Conservation (phyloP, 768 basidiomycete species). For the Hypsizygus marmoreus region DNA sequence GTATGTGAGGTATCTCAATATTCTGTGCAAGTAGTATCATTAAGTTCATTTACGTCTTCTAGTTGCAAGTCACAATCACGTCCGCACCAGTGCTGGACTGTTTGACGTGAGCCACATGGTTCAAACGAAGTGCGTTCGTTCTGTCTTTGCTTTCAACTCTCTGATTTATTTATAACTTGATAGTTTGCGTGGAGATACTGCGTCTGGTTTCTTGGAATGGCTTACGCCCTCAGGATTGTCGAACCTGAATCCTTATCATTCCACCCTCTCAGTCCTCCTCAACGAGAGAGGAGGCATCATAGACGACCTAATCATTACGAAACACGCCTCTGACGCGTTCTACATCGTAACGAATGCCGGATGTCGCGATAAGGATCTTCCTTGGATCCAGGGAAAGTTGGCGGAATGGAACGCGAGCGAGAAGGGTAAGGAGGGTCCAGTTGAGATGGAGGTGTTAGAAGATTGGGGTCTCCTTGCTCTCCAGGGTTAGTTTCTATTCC, state of each 20-base stretch:
- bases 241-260: slow-evolving; percentile 67
- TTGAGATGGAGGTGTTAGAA: slow-evolving; percentile 81
- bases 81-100: slow-evolving; percentile 78
- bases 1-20: slow-evolving; percentile 38
- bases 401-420: slow-evolving; percentile 76
- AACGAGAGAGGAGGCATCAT: slow-evolving; percentile 93
- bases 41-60: slow-evolving; percentile 2
- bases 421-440: slow-evolving; percentile 54
- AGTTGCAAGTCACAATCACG: slow-evolving; percentile 92
- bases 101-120: slow-evolving; percentile 99
- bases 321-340: slow-evolving; percentile 75
- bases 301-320: slow-evolving; percentile 92
- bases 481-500: slow-evolving; percentile 66
- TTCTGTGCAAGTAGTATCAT: not conserved
- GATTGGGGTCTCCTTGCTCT: slow-evolving; percentile 88
- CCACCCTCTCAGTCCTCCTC: slow-evolving; percentile 86
- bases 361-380: slow-evolving; percentile 75
- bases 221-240: slow-evolving; percentile 84
- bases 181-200: slow-evolving; percentile 84
- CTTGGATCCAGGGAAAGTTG: slow-evolving; percentile 72
- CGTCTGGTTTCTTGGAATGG: slow-evolving; percentile 82
- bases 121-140: slow-evolving; percentile 70
- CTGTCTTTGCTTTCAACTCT: not conserved
- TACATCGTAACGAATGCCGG: slow-evolving; percentile 98
- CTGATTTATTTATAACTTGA: slow-evolving; percentile 7